Percentiles rank a stretch among this genome's conserved stretches.
Evolutionary conservation across 192 early-diverging fungal species (phyloP).

Genomic region (Backusella sp.): DNA sequence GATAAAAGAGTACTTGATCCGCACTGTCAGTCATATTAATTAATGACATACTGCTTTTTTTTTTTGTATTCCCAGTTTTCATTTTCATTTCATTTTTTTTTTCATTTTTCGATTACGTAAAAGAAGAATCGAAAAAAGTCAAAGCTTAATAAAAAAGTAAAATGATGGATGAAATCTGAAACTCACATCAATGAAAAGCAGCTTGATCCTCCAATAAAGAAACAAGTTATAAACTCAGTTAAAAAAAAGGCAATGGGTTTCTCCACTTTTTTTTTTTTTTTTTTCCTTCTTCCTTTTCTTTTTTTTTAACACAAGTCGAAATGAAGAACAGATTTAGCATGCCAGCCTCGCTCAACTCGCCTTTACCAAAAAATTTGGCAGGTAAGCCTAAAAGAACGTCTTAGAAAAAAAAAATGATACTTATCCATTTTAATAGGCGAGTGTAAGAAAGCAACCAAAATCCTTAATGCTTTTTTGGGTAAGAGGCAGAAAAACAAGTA

Average conservation of each 20-base stretch:
- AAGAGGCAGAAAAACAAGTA: background rate
- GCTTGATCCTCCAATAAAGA: background rate
- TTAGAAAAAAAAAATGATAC: background rate
- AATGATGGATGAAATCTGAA: background rate
- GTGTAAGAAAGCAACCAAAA: slow-evolving; percentile 33
- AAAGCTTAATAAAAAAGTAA: background rate
- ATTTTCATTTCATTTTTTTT: background rate
- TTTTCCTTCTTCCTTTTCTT: background rate
- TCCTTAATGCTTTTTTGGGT: slow-evolving; percentile 33
- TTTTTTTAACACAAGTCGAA: background rate
- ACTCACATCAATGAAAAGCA: background rate
- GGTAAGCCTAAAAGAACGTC: background rate
- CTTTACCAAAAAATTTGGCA: slow-evolving; percentile 35
- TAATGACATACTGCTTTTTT: background rate
- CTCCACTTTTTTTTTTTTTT: slow-evolving; percentile 1
- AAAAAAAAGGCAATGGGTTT: slow-evolving; percentile 1
- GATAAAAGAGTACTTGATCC: background rate
- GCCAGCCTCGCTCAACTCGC: slow-evolving; percentile 32
- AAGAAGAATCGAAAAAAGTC: background rate
- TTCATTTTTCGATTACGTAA: background rate
- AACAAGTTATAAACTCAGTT: background rate
- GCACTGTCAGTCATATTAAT: background rate
- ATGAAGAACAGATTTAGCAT: slow-evolving; percentile 10
- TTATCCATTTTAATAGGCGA: slow-evolving; percentile 17
- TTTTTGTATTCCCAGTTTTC: background rate